Base-by-base conservation (phyloP, 371 early-diverging fungal genomes). In the Mucor sp. region DNA sequence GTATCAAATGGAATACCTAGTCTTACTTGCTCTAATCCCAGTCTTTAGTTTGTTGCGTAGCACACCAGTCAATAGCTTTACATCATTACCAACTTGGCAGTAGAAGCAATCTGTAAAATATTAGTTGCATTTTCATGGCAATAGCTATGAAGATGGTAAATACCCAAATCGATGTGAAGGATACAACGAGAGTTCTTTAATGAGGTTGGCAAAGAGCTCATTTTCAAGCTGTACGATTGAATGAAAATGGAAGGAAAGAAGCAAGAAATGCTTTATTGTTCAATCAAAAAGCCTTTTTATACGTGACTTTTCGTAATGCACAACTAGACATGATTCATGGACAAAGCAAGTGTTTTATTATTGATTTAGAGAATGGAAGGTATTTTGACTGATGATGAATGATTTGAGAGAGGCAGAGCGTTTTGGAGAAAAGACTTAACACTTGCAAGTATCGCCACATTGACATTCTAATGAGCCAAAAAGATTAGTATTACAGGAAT, bases 11-110 rank as follows among this genome's bases (percentile, higher is more conserved):
- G 71, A 23, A 95, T 65, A 11, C 87, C 90, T 19, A 93, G 79
- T 47, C 96, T 78, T 7, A 90, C 84, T 74, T 92, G 90, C 66
- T 94, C 95, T 90, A 78, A 25, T 33, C 5, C 1, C 12, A 25
- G 4, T 27, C 9, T 53, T 53, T 53, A 27, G 27, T 6, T 53
- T 14, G 23, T 15, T 53, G 25, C 15, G 15, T 53, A 23, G 27
- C 12, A 53, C 14, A 23, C 53, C 14, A 21, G 23, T 27, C 23
- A 27, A 25, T 21, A 28, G 3, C n/a, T n/a, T 27, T 41, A 41
- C 55, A 59, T 17, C 7, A 19, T 39, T 60, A 85, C 92, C 91
- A 58, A 91, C 91, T 87, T 92, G 92, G 57, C 88, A 88, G 72
- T 89, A 91, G 71, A 91, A 92, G 62, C 90, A 90, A 71, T 92